A percentile compares a stretch with the other conserved stretches of the same genome.
phyloP scores from a whole-genome alignment of 2,329 filamentous ascomycete species.

The Cercospora janseana region DNA sequence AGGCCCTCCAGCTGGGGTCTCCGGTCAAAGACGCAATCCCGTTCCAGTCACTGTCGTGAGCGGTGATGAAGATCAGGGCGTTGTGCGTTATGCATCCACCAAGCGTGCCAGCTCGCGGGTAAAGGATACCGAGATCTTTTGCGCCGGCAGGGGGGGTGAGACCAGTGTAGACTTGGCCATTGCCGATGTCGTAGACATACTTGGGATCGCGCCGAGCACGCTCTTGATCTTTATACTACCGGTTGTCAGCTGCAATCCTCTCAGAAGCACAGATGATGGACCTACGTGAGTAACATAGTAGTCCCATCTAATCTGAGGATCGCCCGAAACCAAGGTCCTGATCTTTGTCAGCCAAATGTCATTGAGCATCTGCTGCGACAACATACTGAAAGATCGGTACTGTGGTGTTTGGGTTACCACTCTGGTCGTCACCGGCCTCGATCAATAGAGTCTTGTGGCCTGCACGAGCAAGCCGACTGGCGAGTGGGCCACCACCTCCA shows the following conservation, averaged over 20 bases:
- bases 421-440: constrained; percentile 59
- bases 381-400: constrained; percentile 56
- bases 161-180: constrained; percentile 53
- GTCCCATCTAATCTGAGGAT: constrained; percentile 59
- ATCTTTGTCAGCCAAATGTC: neutral
- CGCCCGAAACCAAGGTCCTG: constrained; percentile 9
- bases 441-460: constrained; percentile 60
- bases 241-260: neutral
- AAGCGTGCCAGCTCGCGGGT: constrained; percentile 58
- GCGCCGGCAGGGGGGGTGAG: constrained; percentile 54
- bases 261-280: neutral
- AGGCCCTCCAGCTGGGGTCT: constrained; percentile 57
- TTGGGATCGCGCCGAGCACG: constrained; percentile 59
- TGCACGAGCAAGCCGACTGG: constrained; percentile 57
- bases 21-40: constrained; percentile 59
- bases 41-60: constrained; percentile 59
- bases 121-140: constrained; percentile 54
- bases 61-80: constrained; percentile 59
- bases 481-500: constrained; percentile 58
- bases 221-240: constrained; percentile 52
- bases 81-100: constrained; percentile 57
- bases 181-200: constrained; percentile 51
- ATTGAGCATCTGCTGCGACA: constrained; percentile 40
- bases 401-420: constrained; percentile 49
- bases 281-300: constrained; percentile 58